Conservation (phyloP, 2,329 filamentous ascomycete species). For the Pseudogymnoascus sp. region DNA sequence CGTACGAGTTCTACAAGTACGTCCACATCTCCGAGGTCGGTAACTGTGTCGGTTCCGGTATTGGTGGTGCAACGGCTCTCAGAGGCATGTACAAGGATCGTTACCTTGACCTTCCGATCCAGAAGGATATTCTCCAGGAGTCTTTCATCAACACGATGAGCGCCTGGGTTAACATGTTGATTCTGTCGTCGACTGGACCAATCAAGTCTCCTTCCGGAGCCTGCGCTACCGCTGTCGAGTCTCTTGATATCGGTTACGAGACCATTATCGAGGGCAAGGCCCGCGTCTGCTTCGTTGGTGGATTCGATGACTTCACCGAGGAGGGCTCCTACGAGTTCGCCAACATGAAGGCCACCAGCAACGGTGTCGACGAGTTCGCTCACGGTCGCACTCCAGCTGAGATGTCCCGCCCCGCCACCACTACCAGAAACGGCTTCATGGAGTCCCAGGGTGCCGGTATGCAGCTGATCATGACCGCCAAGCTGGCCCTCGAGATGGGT, state of each 20-base stretch:
- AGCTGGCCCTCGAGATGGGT: conserved; percentile 94
- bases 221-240: conserved; percentile 95
- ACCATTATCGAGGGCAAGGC: conserved; percentile 98
- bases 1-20: conserved; percentile 99
- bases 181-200: conserved; percentile 91
- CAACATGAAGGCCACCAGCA: conserved; percentile 99
- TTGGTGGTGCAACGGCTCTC: conserved; percentile 87
- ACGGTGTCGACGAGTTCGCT: conserved; percentile 90
- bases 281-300: conserved; percentile 92
- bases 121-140: conserved; percentile 98
- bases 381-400: conserved; percentile 92
- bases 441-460: conserved; percentile 98
- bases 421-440: conserved; percentile 97
- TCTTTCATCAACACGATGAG: conserved; percentile 99
- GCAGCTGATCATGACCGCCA: conserved; percentile 96
- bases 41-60: conserved; percentile 97
- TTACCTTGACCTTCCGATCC: conserved; percentile 90
- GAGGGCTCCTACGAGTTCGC: conserved; percentile 99
- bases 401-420: conserved; percentile 97
- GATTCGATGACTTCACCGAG: conserved; percentile 98
- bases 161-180: conserved; percentile 98
- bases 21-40: conserved; percentile 96
- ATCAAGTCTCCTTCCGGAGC: conserved; percentile 99
- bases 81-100: conserved; percentile 98
- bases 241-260: conserved; percentile 94